Conservation (phyloP, 306 rosid genomes). For the Psophocarpus tetragonolobus region DNA sequence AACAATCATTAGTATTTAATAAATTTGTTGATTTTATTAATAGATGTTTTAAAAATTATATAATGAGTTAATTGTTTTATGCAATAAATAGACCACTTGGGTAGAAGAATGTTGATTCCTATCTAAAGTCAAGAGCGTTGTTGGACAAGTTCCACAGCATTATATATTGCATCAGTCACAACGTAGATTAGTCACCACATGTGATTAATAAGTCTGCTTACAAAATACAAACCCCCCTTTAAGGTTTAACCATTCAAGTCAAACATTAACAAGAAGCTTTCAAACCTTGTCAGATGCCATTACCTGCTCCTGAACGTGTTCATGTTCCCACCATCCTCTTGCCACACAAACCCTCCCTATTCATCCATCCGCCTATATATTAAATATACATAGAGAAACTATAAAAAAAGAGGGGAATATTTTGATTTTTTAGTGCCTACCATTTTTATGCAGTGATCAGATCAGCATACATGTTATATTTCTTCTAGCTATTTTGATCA, state of each 20-base stretch:
- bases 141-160: not conserved
- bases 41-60: too few species aligned
- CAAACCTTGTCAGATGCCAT: slow-evolving; percentile 2
- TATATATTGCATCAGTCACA: not conserved
- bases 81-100: not conserved
- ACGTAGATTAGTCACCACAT: slow-evolving; percentile 25
- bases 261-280: slow-evolving; percentile 36
- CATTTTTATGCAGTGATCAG: slow-evolving; percentile 10
- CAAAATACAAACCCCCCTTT: slow-evolving; percentile 9
- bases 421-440: not conserved
- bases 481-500: not conserved
- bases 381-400: not conserved
- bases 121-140: not conserved
- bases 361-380: slow-evolving; percentile 6
- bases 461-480: not conserved
- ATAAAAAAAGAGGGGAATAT: not conserved
- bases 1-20: too few species aligned
- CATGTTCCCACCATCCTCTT: slow-evolving; percentile 35
- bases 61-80: not conserved
- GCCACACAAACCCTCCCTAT: not conserved
- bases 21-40: too few species aligned
- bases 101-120: not conserved
- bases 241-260: slow-evolving; percentile 39
- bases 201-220: slow-evolving; percentile 11
- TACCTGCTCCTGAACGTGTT: slow-evolving; percentile 12